A percentile compares a stretch with the other conserved stretches of the same genome.
Conservation (phyloP, 2,329 filamentous ascomycete species). For the Epichloe typhina region DNA sequence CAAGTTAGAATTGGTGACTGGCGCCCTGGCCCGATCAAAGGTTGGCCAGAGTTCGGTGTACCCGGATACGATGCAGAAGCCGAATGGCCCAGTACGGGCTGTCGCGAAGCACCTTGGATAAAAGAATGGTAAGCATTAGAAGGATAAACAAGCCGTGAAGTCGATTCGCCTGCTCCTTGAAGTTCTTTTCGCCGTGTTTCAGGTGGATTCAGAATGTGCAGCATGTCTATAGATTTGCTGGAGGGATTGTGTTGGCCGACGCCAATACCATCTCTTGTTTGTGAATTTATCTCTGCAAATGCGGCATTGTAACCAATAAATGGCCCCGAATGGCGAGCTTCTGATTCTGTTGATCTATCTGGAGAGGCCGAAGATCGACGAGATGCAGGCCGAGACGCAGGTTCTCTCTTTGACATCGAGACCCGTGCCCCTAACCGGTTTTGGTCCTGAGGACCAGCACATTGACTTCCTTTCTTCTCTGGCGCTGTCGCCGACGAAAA, state of each 20-base stretch:
- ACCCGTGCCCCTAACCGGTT: conserved; percentile 42
- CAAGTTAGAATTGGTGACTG: conserved; percentile 19
- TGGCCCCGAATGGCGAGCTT: conserved; percentile 13
- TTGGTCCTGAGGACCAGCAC: conserved; percentile 38
- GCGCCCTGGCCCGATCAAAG: conserved; percentile 16
- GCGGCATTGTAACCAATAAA: conserved; percentile 11
- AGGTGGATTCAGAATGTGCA: conserved; percentile 25
- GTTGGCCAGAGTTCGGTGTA: conserved; percentile 12
- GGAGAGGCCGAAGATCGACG: conserved; percentile 34
- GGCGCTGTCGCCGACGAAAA: conserved; percentile 11
- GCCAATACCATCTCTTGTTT: conserved; percentile 12
- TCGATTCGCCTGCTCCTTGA: conserved; percentile 7
- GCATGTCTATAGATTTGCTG: conserved; percentile 20
- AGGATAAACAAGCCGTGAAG: neutral
- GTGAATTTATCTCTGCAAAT: conserved; percentile 11
- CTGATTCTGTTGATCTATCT: conserved; percentile 19
- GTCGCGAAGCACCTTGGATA: conserved; percentile 12
- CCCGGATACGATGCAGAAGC: conserved; percentile 20
- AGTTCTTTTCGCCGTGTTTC: conserved; percentile 14
- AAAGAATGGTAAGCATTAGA: conserved; percentile 7
- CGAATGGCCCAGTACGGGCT: conserved; percentile 15
- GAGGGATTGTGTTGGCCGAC: conserved; percentile 13
- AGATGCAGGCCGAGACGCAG: conserved; percentile 42
- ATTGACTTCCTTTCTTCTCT: conserved; percentile 33
- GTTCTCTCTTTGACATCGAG: conserved; percentile 51